These are phyloP conservation scores for Sporothrix dimorphospora DNA, from an alignment of 2,329 filamentous ascomycete species.

Conservation along the genomic window DNA sequence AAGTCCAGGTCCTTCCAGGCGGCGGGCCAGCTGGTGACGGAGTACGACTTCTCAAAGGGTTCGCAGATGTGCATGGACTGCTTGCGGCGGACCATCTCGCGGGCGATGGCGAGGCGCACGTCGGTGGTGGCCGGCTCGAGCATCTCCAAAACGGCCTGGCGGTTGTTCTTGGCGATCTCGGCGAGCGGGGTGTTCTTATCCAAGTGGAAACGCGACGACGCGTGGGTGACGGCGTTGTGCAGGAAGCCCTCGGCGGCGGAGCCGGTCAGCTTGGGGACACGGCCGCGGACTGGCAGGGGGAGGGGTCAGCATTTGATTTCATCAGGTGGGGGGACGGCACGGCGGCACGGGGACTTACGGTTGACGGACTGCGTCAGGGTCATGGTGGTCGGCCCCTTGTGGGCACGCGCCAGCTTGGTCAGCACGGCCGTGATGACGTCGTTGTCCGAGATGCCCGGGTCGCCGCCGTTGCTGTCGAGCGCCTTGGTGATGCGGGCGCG, in stretches of 20 bases:
- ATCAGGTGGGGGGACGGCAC: no score
- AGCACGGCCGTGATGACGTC: slow-evolving; percentile 23
- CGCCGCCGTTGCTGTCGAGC: background rate
- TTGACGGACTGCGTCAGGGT: slow-evolving; percentile 22
- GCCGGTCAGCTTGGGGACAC: slow-evolving; percentile 17
- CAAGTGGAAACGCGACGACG: slow-evolving; percentile 11
- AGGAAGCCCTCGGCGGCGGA: slow-evolving; percentile 10
- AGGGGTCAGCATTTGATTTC: no score
- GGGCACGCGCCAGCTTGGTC: slow-evolving; percentile 3
- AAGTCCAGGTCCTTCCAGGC: slow-evolving; percentile 26
- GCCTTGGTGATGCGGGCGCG: background rate
- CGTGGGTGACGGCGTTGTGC: slow-evolving; percentile 13
- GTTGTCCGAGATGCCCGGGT: slow-evolving; percentile 13
- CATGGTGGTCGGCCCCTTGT: background rate
- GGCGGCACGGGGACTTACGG: no score
- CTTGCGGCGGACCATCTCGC: slow-evolving; percentile 26
- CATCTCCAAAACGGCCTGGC: background rate
- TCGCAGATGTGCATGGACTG: slow-evolving; percentile 26
- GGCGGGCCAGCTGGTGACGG: slow-evolving; percentile 20
- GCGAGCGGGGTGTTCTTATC: background rate
- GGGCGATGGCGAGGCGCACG: slow-evolving; percentile 6
- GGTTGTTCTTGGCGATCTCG: slow-evolving; percentile 27
- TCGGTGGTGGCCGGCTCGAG: background rate
- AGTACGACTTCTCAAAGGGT: slow-evolving; percentile 20
- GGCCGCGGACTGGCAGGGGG: slow-evolving; percentile 22